Percentiles rank a stretch among this genome's conserved stretches.
These are phyloP conservation scores for Claviceps sp. DNA, from an alignment of 2,329 filamentous ascomycete genomes.

Conservation along the genomic window DNA sequence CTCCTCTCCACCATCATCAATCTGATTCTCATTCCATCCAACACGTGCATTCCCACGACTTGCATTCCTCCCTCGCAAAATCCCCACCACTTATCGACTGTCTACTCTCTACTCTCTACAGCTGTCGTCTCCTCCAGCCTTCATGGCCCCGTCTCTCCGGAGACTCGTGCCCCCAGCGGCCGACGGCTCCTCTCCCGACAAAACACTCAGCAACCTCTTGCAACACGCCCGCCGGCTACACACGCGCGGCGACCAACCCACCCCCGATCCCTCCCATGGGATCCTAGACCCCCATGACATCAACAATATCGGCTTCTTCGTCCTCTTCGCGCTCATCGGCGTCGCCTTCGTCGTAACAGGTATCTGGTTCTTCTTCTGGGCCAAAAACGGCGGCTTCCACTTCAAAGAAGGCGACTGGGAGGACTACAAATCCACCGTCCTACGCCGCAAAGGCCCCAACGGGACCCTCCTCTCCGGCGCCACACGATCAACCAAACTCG, in stretches of 20 bases:
- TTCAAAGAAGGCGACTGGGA: slow-evolving; percentile 87
- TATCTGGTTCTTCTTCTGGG: slow-evolving; percentile 99
- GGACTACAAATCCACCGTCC: slow-evolving; percentile 91
- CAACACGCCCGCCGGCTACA: slow-evolving; percentile 27
- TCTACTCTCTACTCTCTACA: too few relatives aligned
- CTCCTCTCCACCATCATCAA: too few relatives aligned
- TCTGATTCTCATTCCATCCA: too few relatives aligned
- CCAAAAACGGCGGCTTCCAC: slow-evolving; percentile 86
- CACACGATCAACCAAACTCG: slow-evolving; percentile 68
- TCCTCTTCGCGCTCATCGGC: slow-evolving; percentile 74
- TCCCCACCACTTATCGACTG: too few relatives aligned
- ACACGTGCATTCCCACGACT: too few relatives aligned
- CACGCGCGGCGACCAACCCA: slow-evolving; percentile 14
- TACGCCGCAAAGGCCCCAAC: slow-evolving; percentile 79
- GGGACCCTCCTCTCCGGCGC: slow-evolving; percentile 74
- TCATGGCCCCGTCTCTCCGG: slow-evolving; percentile 27
- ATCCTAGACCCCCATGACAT: slow-evolving; percentile 41
- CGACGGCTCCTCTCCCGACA: not conserved
- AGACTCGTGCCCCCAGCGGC: slow-evolving; percentile 10
- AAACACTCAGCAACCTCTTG: too few relatives aligned
- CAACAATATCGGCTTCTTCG: slow-evolving; percentile 62
- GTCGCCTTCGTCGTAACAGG: slow-evolving; percentile 57
- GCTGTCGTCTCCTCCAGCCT: too few relatives aligned
- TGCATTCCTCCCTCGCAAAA: too few relatives aligned
- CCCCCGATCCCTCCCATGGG: slow-evolving; percentile 30